Base-by-base conservation (phyloP, 2,329 filamentous ascomycete species). In the Lachnellula suecica region DNA sequence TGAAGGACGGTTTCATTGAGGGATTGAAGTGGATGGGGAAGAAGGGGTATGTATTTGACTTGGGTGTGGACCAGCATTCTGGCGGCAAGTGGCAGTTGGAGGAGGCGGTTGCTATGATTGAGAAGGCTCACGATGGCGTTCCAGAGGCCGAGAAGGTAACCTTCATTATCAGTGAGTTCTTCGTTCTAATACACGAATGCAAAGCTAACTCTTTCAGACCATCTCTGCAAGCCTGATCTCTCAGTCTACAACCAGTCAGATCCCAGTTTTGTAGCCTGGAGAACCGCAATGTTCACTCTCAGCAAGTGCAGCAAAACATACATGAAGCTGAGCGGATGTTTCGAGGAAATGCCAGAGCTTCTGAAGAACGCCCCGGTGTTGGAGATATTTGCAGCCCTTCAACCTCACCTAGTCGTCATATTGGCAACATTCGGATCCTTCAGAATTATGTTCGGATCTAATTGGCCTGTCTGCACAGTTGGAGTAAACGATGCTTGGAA, bases 391-490 rank as follows among this genome's bases (percentile, higher is more conserved):
- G 74, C 79, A 56, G 78, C 78, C 37, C 76, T 89, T 19, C 76
- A 79, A 53, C 85, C 86, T 22, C 95, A 89, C 86, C 79, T 90
- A 2, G 81, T 84, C 54, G 81, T 87, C 47, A 73, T 92, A 1
- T 81, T 95, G 47, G 79, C 84, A 24, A 79, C 80, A 1, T 97
- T 96, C 65, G 85, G 88, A 1, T 73, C 87, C 0, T 67, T 75
- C 20, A 79, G 90, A 58, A 79, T 94, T 66, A 91, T 97, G 86
- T 97, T 94, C 70, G 92, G 87, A 22, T 92, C 88, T 59, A 91
- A 97, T 70, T 97, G 93, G 93, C 92, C 93, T 2, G 87, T 97
- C 1, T 96, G 91, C 72, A 92, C 90, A 57, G 73, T 90, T 29
- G 81, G 82, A 1, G 72, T 75, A 40, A 61, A 67, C 24, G 65